phyloP scores from a whole-genome alignment of 257 asterid species.

The Nicotiana benthamiana region DNA sequence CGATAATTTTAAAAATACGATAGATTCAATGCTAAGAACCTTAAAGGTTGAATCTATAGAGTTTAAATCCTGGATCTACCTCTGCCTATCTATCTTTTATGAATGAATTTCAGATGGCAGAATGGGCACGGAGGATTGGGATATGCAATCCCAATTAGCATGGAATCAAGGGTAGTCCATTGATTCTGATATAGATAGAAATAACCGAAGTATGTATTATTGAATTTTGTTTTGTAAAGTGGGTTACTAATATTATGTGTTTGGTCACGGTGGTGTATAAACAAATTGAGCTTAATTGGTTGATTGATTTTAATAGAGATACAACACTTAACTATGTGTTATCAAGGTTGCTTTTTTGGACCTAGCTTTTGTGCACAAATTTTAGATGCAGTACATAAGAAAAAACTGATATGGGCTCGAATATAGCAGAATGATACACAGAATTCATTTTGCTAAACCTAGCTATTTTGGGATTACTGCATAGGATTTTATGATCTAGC shows the following conservation, averaged over 20 bases:
- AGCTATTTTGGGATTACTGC: neutral
- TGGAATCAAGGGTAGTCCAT: neutral
- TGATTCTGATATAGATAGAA: neutral
- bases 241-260: neutral
- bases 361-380: neutral
- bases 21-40: too few species aligned
- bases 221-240: neutral
- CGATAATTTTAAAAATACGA: too few species aligned
- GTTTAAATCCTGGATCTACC: too few species aligned
- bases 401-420: neutral
- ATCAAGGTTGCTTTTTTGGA: neutral
- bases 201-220: neutral
- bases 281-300: neutral
- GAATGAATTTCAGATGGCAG: neutral
- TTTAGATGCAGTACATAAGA: neutral
- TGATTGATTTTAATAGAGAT: neutral
- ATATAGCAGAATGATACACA: neutral
- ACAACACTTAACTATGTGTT: neutral
- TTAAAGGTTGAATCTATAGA: too few species aligned
- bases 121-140: neutral
- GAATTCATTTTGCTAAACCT: neutral
- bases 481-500: neutral
- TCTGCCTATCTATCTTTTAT: too few species aligned
- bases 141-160: neutral
- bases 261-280: neutral